These are phyloP conservation scores for Candida jianshihensis DNA, from an alignment of 805 yeast species.

Conservation along the genomic window DNA sequence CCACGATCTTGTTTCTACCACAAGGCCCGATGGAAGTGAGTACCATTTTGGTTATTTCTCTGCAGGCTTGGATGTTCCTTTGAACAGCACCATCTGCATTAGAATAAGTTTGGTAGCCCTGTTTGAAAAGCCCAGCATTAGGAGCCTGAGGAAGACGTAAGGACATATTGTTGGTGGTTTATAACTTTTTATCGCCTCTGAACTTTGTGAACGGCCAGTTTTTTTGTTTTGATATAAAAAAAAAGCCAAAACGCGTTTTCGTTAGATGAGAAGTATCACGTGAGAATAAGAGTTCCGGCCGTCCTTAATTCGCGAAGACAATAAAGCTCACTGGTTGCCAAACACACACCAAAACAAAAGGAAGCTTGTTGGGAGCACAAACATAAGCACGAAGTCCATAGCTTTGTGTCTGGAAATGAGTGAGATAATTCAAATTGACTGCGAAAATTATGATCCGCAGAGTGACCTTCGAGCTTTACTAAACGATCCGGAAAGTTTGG, in stretches of 20 bases:
- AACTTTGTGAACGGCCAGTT: neutral
- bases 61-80: constrained; percentile 88
- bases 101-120: constrained; percentile 82
- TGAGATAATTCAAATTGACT: constrained; percentile 20
- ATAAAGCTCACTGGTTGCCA: too few species aligned
- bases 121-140: constrained; percentile 88
- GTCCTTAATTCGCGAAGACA: too few species aligned
- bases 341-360: too few species aligned
- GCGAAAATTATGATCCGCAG: constrained; percentile 44
- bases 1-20: constrained; percentile 94
- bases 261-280: neutral
- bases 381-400: neutral
- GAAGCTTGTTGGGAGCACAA: too few species aligned
- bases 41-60: constrained; percentile 88
- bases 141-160: constrained; percentile 90
- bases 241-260: neutral
- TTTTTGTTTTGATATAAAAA: neutral
- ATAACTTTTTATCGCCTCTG: neutral
- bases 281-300: too few species aligned
- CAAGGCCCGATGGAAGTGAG: constrained; percentile 96
- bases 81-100: constrained; percentile 92
- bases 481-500: constrained; percentile 41
- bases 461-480: constrained; percentile 46
- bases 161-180: constrained; percentile 47
- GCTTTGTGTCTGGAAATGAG: neutral